Base-by-base conservation (phyloP, 768 basidiomycete species). In the Tulasnella sp. region DNA sequence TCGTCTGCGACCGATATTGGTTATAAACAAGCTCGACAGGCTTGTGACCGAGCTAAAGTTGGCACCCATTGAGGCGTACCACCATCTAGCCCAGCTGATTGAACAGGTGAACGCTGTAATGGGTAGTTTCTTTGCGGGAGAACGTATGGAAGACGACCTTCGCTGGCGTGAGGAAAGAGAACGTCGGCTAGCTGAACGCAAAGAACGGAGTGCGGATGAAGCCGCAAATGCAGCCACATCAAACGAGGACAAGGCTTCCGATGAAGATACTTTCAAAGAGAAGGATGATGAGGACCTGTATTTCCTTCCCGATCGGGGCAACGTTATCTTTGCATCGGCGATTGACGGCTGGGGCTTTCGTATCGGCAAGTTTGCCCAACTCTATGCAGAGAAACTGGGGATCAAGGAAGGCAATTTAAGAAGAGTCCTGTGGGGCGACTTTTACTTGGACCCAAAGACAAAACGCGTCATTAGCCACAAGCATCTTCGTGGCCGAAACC, bases 41-140 rank as follows among this genome's bases (percentile, higher is more conserved):
- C 73, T 98, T 23, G 83, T 98, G 49, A 91, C 86, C 19, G 96
- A 98, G 67, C 80, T 99, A 50, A 87, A 89, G 66, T 77, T 98
- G 12, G 75, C 89, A 0, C 92, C 96, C 1, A 74, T 81, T 2
- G 96, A 98, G 67, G 93, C 91, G 2, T 89, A 98, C 65, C 87
- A 93, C 63, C 94, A 97, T 64, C 80, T 99, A n/a, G 74, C 81
- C 5, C 84, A 89, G 35, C 75, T 97, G 12, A 89, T 99, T 51
- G 94, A 98, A 67, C 89, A 96, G 65, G 93, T 97, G 23, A 99
- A 98, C 65, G 96, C 92, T 0, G 89, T 98, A 49, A 94, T 98
- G 91, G 96, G 96, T 0, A 80, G 81, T 57, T 93, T 97, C 69
- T 98, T 92, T 65, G 91, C 93, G 3, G 79, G 85, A 2, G 94